phyloP scores from a whole-genome alignment of 345 rosid genomes.

The Pelargonium nanum region DNA sequence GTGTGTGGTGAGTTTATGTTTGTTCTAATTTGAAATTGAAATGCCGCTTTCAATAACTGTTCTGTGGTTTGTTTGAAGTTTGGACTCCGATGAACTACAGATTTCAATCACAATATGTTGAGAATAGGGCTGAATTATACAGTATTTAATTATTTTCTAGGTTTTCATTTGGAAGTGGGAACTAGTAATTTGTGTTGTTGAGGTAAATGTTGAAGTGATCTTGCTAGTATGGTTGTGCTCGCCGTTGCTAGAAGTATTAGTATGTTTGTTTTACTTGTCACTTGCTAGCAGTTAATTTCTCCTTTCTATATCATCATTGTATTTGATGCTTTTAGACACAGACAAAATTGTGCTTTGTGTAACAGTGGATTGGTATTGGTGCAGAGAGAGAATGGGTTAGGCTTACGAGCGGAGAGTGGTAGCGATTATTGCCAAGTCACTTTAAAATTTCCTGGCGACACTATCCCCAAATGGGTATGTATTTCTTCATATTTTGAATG shows the following conservation, averaged over 20 bases:
- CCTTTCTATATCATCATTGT: too few relatives aligned
- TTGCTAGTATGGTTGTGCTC: neutral
- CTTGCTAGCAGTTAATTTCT: neutral
- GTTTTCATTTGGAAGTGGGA: neutral
- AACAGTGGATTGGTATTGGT: conserved; percentile 12
- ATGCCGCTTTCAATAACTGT: too few relatives aligned
- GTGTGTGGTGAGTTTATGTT: conserved; percentile 60
- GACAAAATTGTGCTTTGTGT: neutral
- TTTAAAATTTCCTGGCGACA: conserved; percentile 56
- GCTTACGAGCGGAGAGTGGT: conserved; percentile 52
- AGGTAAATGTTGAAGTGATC: neutral
- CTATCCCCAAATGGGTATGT: conserved; percentile 84
- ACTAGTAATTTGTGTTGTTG: neutral
- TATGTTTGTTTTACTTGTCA: neutral
- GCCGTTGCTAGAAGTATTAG: neutral
- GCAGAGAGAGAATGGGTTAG: conserved; percentile 85
- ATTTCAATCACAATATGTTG: neutral
- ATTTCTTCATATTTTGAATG: too few relatives aligned
- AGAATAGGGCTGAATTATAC: neutral
- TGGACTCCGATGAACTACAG: neutral
- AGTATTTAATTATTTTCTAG: too few relatives aligned
- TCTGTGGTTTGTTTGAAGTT: too few relatives aligned
- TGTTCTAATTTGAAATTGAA: neutral
- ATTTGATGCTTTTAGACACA: neutral
- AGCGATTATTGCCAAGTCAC: conserved; percentile 55